These are phyloP conservation scores for Petunia axillaris DNA, from an alignment of 257 asterid species.

Conservation along the genomic window DNA sequence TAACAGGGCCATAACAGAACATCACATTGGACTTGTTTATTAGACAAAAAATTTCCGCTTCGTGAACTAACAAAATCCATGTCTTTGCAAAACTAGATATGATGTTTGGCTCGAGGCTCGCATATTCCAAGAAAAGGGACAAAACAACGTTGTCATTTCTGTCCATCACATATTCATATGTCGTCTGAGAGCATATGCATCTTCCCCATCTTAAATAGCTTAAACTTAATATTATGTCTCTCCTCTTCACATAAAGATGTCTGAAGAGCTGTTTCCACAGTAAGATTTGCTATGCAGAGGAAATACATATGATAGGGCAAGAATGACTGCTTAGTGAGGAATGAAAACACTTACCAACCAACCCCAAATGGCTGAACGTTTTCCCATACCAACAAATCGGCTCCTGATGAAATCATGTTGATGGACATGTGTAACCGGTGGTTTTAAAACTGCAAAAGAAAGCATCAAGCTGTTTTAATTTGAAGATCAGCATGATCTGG, in stretches of 20 bases:
- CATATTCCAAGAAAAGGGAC: not conserved
- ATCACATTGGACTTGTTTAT: not conserved
- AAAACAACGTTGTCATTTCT: not conserved
- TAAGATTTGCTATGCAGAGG: not conserved
- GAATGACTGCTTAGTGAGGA: constrained; percentile 7
- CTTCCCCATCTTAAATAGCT: not conserved
- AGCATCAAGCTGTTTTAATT: not conserved
- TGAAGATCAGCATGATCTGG: constrained; percentile 1
- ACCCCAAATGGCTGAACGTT: constrained; percentile 53
- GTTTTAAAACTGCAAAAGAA: constrained; percentile 55
- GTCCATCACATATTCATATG: constrained; percentile 12
- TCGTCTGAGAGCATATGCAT: constrained; percentile 20
- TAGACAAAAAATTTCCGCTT: not conserved
- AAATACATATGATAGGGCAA: constrained; percentile 7
- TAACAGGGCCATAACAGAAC: not conserved
- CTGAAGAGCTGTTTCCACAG: constrained; percentile 5
- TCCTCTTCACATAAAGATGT: constrained; percentile 1
- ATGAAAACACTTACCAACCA: constrained; percentile 62
- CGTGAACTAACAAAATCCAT: not conserved
- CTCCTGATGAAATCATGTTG: constrained; percentile 84
- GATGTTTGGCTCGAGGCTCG: not conserved
- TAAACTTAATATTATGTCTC: not conserved
- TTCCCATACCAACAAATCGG: constrained; percentile 78
- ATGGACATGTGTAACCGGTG: constrained; percentile 76
- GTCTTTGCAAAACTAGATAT: not conserved